Conservation (phyloP, 2,329 filamentous ascomycete genomes). For the Oidium heveae region DNA sequence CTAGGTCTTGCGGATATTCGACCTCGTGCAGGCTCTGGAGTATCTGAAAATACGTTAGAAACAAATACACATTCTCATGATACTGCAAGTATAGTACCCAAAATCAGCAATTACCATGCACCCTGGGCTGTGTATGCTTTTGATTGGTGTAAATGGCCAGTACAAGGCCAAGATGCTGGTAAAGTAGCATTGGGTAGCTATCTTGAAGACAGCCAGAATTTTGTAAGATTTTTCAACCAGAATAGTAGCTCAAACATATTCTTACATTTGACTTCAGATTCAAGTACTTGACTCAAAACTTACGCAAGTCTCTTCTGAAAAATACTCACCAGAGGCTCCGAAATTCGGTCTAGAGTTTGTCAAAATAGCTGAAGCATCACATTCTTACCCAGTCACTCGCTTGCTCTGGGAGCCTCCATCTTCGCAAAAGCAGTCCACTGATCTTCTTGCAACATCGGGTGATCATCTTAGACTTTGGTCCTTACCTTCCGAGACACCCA, state of each 20-base stretch:
- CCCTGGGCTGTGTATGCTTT: constrained; percentile 93
- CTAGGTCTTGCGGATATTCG: constrained; percentile 81
- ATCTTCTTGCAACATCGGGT: constrained; percentile 81
- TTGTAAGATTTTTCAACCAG: constrained; percentile 28
- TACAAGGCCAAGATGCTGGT: constrained; percentile 54
- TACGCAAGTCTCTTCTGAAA: constrained; percentile 39
- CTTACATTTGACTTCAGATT: constrained; percentile 31
- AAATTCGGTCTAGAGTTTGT: constrained; percentile 69
- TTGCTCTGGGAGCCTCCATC: constrained; percentile 92
- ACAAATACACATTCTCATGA: constrained; percentile 34
- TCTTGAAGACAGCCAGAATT: constrained; percentile 93
- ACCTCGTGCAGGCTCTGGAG: constrained; percentile 57
- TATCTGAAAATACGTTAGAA: constrained; percentile 45
- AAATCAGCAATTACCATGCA: constrained; percentile 80
- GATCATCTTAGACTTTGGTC: constrained; percentile 91
- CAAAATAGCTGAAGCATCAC: constrained; percentile 85
- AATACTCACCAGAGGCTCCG: constrained; percentile 41
- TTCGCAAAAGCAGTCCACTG: constrained; percentile 81
- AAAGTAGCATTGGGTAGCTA: constrained; percentile 94
- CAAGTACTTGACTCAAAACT: constrained; percentile 88
- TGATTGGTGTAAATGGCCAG: constrained; percentile 97
- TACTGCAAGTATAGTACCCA: constrained; percentile 33
- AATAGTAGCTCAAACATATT: background rate
- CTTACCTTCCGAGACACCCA: constrained; percentile 42
- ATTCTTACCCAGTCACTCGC: constrained; percentile 89